These are phyloP conservation scores for Mrakia blollopis DNA, from an alignment of 768 basidiomycete genomes.

Conservation along the genomic window DNA sequence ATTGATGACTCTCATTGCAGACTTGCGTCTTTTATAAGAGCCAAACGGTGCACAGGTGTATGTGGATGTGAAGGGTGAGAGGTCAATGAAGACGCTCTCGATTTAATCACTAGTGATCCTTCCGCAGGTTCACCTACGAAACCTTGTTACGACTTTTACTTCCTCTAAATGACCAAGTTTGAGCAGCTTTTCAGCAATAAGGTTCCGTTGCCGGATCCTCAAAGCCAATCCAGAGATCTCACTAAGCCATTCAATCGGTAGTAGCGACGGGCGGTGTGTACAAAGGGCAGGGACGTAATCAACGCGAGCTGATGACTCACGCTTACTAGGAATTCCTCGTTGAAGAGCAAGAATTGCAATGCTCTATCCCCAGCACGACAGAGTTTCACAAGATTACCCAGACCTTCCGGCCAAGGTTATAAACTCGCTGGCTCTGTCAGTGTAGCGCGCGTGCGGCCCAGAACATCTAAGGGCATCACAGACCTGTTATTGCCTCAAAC, in stretches of 20 bases:
- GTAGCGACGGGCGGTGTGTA: conserved; percentile 86
- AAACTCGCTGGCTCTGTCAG: conserved; percentile 83
- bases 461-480: conserved; percentile 88
- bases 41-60: too few species aligned
- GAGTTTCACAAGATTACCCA: conserved; percentile 74
- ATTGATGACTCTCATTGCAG: too few species aligned
- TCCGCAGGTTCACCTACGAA: too few species aligned
- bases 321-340: conserved; percentile 61
- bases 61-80: too few species aligned
- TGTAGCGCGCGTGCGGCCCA: conserved; percentile 76
- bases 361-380: conserved; percentile 80
- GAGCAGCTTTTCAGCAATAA: conserved; percentile 54
- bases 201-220: conserved; percentile 55
- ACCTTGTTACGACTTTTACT: too few species aligned
- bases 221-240: conserved; percentile 75
- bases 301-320: conserved; percentile 82
- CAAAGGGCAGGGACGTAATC: conserved; percentile 88
- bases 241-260: conserved; percentile 88
- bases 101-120: too few species aligned
- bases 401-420: conserved; percentile 67
- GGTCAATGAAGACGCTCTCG: too few species aligned
- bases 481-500: conserved; percentile 89
- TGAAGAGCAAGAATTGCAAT: conserved; percentile 90
- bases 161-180: too few species aligned
- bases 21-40: too few species aligned